phyloP scores from a whole-genome alignment of 2,329 filamentous ascomycete genomes.

The Hypocrella siamensis region DNA sequence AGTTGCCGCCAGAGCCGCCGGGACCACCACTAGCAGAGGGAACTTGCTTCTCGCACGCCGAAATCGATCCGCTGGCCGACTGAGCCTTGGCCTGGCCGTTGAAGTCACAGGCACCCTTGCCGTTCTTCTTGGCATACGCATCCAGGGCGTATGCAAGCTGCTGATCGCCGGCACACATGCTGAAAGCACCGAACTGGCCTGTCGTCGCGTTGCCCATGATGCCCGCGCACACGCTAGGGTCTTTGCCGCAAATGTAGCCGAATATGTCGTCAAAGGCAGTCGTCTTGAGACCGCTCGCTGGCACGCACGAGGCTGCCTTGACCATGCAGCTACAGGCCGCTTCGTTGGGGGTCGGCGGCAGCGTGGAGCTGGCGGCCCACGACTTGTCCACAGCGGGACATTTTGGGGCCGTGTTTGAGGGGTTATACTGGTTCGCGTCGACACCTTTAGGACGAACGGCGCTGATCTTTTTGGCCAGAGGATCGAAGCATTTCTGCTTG shows the following conservation, averaged over 20 bases:
- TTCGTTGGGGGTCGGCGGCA: slow-evolving; percentile 71
- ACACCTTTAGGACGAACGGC: slow-evolving; percentile 52
- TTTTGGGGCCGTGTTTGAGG: slow-evolving; percentile 53
- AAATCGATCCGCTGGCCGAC: slow-evolving; percentile 27
- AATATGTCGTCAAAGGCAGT: slow-evolving; percentile 58
- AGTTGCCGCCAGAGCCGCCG: neutral
- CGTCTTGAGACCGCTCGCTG: slow-evolving; percentile 38
- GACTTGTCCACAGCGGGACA: slow-evolving; percentile 52
- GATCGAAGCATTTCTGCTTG: slow-evolving; percentile 59
- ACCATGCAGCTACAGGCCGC: slow-evolving; percentile 79
- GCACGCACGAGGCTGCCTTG: slow-evolving; percentile 55
- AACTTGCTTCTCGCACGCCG: slow-evolving; percentile 43
- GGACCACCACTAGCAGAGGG: slow-evolving; percentile 28
- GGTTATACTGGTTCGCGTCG: slow-evolving; percentile 50
- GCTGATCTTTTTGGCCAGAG: slow-evolving; percentile 54
- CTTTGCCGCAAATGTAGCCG: slow-evolving; percentile 50
- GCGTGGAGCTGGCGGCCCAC: slow-evolving; percentile 50
- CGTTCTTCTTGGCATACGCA: slow-evolving; percentile 50
- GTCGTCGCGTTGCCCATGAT: slow-evolving; percentile 38
- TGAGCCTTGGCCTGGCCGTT: slow-evolving; percentile 46
- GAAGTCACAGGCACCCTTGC: slow-evolving; percentile 49
- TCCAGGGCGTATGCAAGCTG: slow-evolving; percentile 63
- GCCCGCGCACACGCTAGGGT: slow-evolving; percentile 43
- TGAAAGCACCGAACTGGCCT: slow-evolving; percentile 52
- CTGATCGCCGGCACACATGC: slow-evolving; percentile 56